Base-by-base conservation (phyloP, 805 yeast species). In the Jamesozyma hellenica region DNA sequence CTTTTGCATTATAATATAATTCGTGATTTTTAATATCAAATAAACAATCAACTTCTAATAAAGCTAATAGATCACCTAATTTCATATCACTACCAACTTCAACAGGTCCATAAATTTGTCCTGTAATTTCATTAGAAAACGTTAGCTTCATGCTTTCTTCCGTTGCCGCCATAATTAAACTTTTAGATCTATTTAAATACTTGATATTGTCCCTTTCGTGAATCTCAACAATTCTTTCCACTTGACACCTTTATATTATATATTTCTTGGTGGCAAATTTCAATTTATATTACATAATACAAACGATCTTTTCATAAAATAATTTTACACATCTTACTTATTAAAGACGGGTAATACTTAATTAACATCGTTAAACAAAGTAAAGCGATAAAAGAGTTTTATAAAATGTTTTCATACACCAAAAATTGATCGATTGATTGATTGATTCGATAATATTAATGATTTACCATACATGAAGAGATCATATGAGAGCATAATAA, bases 11-110 rank as follows among this genome's bases (percentile, higher is more conserved):
- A 49, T 65, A 65, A 17, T 65, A 54, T 35, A 85, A 49, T n/a
- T 65, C 57, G 52, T 80, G 82, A 13, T 61, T 50, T 0, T 55
- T 50, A 4, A 70, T 61, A 10, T 65, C 62, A 37, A 80, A 69
- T 12, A 66, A 70, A 8, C 86, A 71, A 52, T 85, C 95, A 1
- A 80, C 75, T 44, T 79, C 80, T 9, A 87, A 53, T 46, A 80
- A 76, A 0, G 90, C 94, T 43, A 74, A 69, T 47, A 88, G 70
- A 55, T 87, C 95, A 12, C 58, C 66, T 9, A 86, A 55, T 0
- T 75, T 56, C 66, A 86, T 70, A 12, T 79, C 81, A 1, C 64
- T 72, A 4, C 84, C 72, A 4, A 85, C 70, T 38, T 86, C 95
- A 1, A 83, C 39, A 2, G 65, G 59, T 10, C 61, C 62, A 39